Base-by-base conservation (phyloP, 1,284 basidiomycete species). In the Abortiporus biennis region DNA sequence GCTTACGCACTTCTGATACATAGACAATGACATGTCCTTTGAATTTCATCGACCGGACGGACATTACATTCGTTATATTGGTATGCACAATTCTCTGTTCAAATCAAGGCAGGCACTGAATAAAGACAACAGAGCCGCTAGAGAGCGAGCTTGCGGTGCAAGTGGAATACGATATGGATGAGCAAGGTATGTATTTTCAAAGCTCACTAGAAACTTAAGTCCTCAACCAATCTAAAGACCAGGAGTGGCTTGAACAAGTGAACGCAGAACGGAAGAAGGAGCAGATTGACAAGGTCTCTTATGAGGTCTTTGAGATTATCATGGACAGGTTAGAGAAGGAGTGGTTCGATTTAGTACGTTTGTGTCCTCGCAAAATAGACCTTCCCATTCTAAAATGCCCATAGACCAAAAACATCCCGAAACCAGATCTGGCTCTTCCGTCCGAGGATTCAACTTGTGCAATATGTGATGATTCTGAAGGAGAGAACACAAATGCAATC, bases 131-230 rank as follows among this genome's bases (percentile, higher is more conserved):
- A 92, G 95, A 97, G 57, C 95, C 95, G 0, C 72, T 95, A 51
- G 95, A 99, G 62, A 81, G 78, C 41, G 96, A 99, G 50, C 78
- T 98, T 22, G 86, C 87, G 8, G 78, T 80, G 36, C 92, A 95
- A 58, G 95, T 98, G 36, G 96, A 99, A 63, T 99, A 99, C 70
- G 96, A 99, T 61, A 99, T 99, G 94, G 96, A 99, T 58, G 96
- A 98, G 60, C 95, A 98, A 78, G 93, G 92, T 89, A 33, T 24
- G 38, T 32, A 1, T n/a, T n/a, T n/a, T n/a, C n/a, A n/a, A n/a
- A n/a, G n/a, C n/a, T n/a, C n/a, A n/a, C n/a, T n/a, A n/a, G n/a
- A n/a, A n/a, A n/a, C n/a, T n/a, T n/a, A n/a, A n/a, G n/a, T n/a
- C 35, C 13, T 44, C 30, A 24, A 36, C 11, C 36, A 15, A 4